phyloP scores from a whole-genome alignment of 1,284 basidiomycete species.

The Acaromyces ingoldii region DNA sequence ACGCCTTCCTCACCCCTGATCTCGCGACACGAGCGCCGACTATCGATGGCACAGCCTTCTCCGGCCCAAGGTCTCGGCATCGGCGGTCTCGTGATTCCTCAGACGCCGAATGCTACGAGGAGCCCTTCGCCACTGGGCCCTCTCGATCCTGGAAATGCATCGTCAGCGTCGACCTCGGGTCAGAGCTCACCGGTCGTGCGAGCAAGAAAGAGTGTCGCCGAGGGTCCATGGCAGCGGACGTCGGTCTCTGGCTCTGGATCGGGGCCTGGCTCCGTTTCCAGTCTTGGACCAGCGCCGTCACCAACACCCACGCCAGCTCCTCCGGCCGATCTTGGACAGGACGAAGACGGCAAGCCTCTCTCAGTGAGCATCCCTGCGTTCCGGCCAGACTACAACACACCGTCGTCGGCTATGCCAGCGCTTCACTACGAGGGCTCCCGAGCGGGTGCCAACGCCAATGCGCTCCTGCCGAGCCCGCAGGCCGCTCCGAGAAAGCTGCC shows the following conservation, averaged over 20 bases:
- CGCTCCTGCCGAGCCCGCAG: too few relatives aligned
- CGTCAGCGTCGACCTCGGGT: conserved; percentile 13
- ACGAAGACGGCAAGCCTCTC: too few relatives aligned
- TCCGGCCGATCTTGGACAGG: too few relatives aligned
- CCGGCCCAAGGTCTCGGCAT: conserved; percentile 16
- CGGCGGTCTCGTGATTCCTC: conserved; percentile 23
- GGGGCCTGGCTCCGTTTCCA: too few relatives aligned
- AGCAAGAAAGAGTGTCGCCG: not conserved
- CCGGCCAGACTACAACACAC: too few relatives aligned
- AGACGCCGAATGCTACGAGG: conserved; percentile 25
- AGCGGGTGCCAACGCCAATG: too few relatives aligned
- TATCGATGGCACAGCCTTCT: not conserved
- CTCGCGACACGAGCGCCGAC: not conserved
- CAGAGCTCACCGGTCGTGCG: conserved; percentile 26
- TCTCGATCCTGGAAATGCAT: conserved; percentile 20
- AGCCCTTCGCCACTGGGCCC: conserved; percentile 22
- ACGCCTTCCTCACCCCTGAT: conserved; percentile 10
- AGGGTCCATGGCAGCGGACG: too few relatives aligned
- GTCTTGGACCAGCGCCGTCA: too few relatives aligned
- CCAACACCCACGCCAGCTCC: too few relatives aligned
- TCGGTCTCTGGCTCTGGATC: too few relatives aligned
- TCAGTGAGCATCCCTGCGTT: too few relatives aligned
- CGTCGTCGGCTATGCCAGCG: conserved; percentile 4
- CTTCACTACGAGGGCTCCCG: conserved; percentile 1
- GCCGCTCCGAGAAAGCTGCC: too few relatives aligned